Evolutionary conservation across 495 filamentous ascomycete species (phyloP).

Genomic region (Lophiotrema nucula): DNA sequence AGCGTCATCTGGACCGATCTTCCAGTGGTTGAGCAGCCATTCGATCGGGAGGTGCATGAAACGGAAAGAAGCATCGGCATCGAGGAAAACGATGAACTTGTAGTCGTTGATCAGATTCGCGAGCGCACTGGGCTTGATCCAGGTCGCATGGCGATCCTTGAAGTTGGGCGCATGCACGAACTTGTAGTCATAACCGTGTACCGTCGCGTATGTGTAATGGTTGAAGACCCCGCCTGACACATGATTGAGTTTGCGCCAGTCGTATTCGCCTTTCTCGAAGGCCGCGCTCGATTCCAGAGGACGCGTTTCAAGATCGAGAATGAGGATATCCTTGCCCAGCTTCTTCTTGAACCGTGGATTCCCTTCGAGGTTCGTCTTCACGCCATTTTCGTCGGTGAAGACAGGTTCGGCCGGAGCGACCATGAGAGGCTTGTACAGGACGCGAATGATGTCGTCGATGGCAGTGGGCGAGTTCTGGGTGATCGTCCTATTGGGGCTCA

Average conservation of each 20-base stretch:
- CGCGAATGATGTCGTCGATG: conserved; percentile 26
- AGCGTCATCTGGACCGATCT: conserved; percentile 44
- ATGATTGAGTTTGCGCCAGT: conserved; percentile 26
- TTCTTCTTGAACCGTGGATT: conserved; percentile 10
- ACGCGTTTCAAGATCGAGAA: conserved; percentile 33
- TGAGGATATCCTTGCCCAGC: conserved; percentile 27
- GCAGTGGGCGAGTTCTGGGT: neutral
- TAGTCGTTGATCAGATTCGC: conserved; percentile 47
- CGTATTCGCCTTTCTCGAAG: conserved; percentile 17
- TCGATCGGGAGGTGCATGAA: conserved; percentile 52
- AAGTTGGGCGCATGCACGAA: conserved; percentile 42
- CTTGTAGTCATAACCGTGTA: conserved; percentile 57
- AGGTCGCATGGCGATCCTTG: conserved; percentile 44
- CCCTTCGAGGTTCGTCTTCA: conserved; percentile 4
- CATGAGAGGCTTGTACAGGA: conserved; percentile 25
- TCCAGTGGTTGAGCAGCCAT: conserved; percentile 58
- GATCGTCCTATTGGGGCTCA: neutral
- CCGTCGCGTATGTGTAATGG: conserved; percentile 41
- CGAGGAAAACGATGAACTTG: conserved; percentile 51
- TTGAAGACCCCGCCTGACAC: conserved; percentile 31
- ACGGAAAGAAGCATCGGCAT: conserved; percentile 51
- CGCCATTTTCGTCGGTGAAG: conserved; percentile 18
- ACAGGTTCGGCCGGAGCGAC: conserved; percentile 3
- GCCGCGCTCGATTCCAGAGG: conserved; percentile 13
- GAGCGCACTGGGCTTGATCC: conserved; percentile 51